These are phyloP conservation scores for Aureobasidium mangrovei DNA, from an alignment of 2,329 filamentous ascomycete species.

Conservation along the genomic window DNA sequence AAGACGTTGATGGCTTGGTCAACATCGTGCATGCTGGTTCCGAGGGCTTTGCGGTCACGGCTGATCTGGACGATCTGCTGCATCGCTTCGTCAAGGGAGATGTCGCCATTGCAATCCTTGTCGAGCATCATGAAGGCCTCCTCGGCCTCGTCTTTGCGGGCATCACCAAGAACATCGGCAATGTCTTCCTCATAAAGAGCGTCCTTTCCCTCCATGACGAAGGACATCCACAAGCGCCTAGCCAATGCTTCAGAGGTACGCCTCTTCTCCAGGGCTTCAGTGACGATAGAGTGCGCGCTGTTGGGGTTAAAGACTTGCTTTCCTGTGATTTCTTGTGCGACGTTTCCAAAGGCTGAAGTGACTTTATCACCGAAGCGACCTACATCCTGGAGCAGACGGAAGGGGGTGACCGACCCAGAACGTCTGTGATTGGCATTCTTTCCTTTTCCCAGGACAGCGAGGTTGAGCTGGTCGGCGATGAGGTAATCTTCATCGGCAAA, in stretches of 20 bases:
- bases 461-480: conserved; percentile 67
- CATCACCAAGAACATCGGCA: conserved; percentile 72
- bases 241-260: conserved; percentile 82
- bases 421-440: conserved; percentile 44
- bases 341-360: conserved; percentile 83
- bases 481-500: conserved; percentile 87
- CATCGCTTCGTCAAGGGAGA: conserved; percentile 92
- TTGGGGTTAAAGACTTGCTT: conserved; percentile 93
- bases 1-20: conserved; percentile 88
- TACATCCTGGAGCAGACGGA: conserved; percentile 61
- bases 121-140: conserved; percentile 78
- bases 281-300: conserved; percentile 79
- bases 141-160: conserved; percentile 67
- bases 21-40: conserved; percentile 93
- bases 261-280: conserved; percentile 79
- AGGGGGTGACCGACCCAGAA: conserved; percentile 62
- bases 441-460: conserved; percentile 47
- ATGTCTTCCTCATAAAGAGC: conserved; percentile 73
- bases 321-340: conserved; percentile 89
- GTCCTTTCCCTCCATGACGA: conserved; percentile 83
- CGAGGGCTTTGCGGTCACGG: conserved; percentile 78
- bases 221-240: conserved; percentile 96
- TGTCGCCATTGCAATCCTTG: conserved; percentile 82
- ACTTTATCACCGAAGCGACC: conserved; percentile 86
- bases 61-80: conserved; percentile 77